Evolutionary conservation across 2,329 filamentous ascomycete genomes (phyloP).

Genomic region (Emericellopsis atlantica): DNA sequence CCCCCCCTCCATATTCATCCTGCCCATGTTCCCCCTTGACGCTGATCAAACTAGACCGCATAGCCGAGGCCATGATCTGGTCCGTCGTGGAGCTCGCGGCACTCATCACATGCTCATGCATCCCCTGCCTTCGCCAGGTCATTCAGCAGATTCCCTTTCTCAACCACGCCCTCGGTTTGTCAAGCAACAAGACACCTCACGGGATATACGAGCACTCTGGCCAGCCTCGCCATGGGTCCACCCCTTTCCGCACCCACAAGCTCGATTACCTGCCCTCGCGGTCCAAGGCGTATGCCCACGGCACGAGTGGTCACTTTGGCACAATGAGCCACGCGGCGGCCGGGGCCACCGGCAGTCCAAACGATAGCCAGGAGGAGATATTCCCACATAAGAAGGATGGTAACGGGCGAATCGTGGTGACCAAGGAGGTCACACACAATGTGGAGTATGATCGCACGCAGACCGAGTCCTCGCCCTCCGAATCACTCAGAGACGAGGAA

Average conservation of each 20-base stretch:
- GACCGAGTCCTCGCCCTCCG: background rate
- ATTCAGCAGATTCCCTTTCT: conserved; percentile 14
- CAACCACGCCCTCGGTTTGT: conserved; percentile 15
- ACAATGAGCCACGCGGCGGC: conserved; percentile 6
- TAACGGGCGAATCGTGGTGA: conserved; percentile 10
- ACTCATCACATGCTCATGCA: conserved; percentile 17
- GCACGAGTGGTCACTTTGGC: conserved; percentile 5
- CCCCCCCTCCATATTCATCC: background rate
- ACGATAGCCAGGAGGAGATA: conserved; percentile 10
- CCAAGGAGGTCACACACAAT: conserved; percentile 3
- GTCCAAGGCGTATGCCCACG: background rate
- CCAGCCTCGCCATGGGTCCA: background rate
- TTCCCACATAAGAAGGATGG: conserved; percentile 8
- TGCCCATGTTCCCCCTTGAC: background rate
- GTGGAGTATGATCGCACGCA: background rate
- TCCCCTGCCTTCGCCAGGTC: conserved; percentile 16
- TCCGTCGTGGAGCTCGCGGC: conserved; percentile 15
- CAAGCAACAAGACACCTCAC: conserved; percentile 7
- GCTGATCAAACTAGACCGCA: conserved; percentile 7
- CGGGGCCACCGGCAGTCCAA: conserved; percentile 4
- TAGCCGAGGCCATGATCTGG: conserved; percentile 14
- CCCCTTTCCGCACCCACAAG: background rate
- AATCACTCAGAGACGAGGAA: background rate
- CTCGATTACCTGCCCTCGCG: background rate
- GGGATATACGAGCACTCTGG: background rate